Evolutionary conservation across 1,284 basidiomycete species (phyloP).

Genomic region (Apiotrichum laibachii): DNA sequence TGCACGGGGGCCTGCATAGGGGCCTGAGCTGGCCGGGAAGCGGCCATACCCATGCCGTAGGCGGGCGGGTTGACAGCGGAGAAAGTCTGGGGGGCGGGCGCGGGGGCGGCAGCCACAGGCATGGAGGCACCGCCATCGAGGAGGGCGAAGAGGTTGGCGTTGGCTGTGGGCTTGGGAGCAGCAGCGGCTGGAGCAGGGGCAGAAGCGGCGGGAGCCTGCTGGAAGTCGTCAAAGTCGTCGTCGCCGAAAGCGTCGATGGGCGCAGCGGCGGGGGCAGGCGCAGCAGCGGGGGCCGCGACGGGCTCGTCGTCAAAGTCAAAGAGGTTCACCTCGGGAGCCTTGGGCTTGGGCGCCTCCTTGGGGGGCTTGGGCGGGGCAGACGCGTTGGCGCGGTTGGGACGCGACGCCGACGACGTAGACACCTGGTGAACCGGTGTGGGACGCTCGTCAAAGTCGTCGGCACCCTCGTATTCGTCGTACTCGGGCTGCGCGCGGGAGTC

Average conservation of each 20-base stretch:
- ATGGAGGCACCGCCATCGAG: conserved; percentile 35
- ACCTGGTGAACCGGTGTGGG: conserved; percentile 39
- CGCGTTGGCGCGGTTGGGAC: background rate
- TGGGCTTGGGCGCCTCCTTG: conserved; percentile 46
- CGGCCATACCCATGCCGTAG: conserved; percentile 7
- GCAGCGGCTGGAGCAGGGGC: conserved; percentile 35
- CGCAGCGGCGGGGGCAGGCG: conserved; percentile 27
- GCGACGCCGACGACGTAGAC: conserved; percentile 11
- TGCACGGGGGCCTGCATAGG: conserved; percentile 6
- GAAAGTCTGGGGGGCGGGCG: conserved; percentile 25
- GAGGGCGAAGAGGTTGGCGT: conserved; percentile 56
- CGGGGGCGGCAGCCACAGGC: conserved; percentile 21
- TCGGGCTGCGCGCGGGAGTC: conserved; percentile 19
- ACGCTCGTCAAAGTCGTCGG: conserved; percentile 74
- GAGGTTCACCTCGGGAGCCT: conserved; percentile 60
- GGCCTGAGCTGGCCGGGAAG: conserved; percentile 11
- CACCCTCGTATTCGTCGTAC: conserved; percentile 90
- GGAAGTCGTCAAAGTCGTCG: conserved; percentile 91
- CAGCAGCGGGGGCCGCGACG: conserved; percentile 27
- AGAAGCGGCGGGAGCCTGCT: conserved; percentile 68
- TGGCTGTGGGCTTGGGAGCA: conserved; percentile 20
- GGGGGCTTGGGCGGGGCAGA: conserved; percentile 36
- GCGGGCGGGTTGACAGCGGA: conserved; percentile 19
- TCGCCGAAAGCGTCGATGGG: conserved; percentile 21
- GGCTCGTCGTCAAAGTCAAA: conserved; percentile 73